A percentile compares a stretch with the other conserved stretches of the same genome.
Evolutionary conservation across 106 monocot species (phyloP).

Genomic region (Triglochin maritima): DNA sequence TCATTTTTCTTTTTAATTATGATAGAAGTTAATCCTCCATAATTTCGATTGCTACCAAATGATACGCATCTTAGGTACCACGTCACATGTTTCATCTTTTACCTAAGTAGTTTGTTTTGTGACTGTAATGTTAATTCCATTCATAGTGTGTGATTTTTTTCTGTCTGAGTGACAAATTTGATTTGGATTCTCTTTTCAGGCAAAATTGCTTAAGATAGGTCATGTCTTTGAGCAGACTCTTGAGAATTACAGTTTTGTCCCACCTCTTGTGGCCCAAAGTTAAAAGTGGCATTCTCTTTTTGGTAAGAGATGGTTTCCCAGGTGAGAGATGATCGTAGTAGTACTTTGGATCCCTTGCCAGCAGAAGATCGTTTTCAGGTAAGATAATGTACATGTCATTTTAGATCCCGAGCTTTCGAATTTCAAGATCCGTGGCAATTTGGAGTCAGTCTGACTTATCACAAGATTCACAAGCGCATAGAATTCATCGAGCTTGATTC

Average conservation of each 20-base stretch:
- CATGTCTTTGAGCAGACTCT: constrained; percentile 87
- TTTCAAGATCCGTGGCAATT: too few species aligned
- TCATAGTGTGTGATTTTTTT: neutral
- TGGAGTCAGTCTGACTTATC: too few species aligned
- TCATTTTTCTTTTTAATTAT: neutral
- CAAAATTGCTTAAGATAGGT: constrained; percentile 54
- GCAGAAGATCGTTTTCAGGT: too few species aligned
- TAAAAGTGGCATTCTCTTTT: neutral
- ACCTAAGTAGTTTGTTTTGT: neutral
- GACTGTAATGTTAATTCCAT: neutral
- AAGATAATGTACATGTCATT: too few species aligned
- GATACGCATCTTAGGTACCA: too few species aligned
- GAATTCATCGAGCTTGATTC: too few species aligned
- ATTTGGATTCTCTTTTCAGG: constrained; percentile 27
- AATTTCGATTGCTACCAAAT: neutral
- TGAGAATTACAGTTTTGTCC: constrained; percentile 47
- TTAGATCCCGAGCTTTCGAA: too few species aligned
- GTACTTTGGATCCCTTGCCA: too few species aligned
- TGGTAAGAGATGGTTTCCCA: neutral
- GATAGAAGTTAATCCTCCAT: neutral
- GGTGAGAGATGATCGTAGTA: too few species aligned
- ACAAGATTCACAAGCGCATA: too few species aligned
- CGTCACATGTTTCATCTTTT: neutral
- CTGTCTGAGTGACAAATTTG: neutral
- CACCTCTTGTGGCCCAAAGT: constrained; percentile 26